Conservation (phyloP, 129 eudicot genomes). For the Flaveria bidentis region DNA sequence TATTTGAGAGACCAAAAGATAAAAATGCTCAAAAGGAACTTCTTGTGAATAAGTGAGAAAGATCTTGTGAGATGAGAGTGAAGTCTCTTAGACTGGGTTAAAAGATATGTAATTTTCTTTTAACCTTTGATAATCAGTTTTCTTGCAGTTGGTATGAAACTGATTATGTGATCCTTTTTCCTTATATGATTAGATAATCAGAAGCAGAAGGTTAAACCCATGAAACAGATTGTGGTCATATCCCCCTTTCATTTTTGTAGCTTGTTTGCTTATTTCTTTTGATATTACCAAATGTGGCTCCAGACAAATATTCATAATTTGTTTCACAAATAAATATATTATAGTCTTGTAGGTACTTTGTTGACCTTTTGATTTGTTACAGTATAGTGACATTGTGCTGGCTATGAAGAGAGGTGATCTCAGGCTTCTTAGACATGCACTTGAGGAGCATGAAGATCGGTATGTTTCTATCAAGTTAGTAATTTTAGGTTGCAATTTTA, state of each 20-base stretch:
- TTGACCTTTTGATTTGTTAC: conserved; percentile 27
- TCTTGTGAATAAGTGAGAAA: neutral
- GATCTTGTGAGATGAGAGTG: neutral
- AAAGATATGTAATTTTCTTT: neutral
- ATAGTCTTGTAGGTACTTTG: neutral
- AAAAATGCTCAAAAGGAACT: neutral
- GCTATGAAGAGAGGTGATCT: conserved; percentile 95
- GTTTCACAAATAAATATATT: neutral
- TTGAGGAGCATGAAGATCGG: conserved; percentile 92
- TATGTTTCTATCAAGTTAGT: conserved; percentile 26
- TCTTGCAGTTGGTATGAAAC: neutral
- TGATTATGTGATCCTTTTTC: neutral
- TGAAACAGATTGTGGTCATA: neutral
- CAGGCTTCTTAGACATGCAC: conserved; percentile 77
- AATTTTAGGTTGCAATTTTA: neutral
- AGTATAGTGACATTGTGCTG: conserved; percentile 74
- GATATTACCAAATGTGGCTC: conserved; percentile 2
- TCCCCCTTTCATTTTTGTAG: neutral
- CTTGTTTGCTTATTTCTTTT: neutral
- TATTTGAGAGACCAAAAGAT: neutral
- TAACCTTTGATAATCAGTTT: neutral
- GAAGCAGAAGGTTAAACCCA: neutral
- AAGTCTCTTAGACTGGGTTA: neutral
- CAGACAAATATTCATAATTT: neutral
- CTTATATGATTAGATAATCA: no score